Conservation (phyloP, 2,329 filamentous ascomycete genomes). For the Cadophora sp. region DNA sequence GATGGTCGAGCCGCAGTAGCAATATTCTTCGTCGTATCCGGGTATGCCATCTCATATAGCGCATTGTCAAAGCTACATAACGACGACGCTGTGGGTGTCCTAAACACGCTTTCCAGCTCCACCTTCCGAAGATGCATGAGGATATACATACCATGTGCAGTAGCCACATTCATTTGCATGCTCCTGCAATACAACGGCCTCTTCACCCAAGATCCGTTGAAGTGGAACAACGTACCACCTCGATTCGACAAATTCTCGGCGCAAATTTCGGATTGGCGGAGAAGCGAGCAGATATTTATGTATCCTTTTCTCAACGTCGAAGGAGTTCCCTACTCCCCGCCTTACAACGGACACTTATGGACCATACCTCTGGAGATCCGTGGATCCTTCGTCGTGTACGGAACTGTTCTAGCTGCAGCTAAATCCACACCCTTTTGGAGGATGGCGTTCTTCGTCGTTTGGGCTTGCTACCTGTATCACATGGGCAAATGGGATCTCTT, state of each 20-base stretch:
- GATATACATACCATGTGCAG: slow-evolving; percentile 51
- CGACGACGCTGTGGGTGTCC: slow-evolving; percentile 45
- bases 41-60: slow-evolving; percentile 53
- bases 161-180: slow-evolving; percentile 50
- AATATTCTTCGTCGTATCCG: slow-evolving; percentile 58
- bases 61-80: slow-evolving; percentile 49
- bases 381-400: slow-evolving; percentile 21
- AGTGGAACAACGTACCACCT: slow-evolving; percentile 21
- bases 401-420: slow-evolving; percentile 18
- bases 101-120: slow-evolving; percentile 50
- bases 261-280: slow-evolving; percentile 43
- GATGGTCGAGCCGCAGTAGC: slow-evolving; percentile 53
- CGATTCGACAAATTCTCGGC: slow-evolving; percentile 36
- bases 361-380: slow-evolving; percentile 29
- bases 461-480: slow-evolving; percentile 14
- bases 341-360: slow-evolving; percentile 34
- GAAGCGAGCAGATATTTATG: slow-evolving; percentile 7
- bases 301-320: slow-evolving; percentile 16
- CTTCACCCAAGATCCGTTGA: slow-evolving; percentile 35
- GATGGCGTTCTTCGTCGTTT: slow-evolving; percentile 4
- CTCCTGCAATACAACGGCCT: slow-evolving; percentile 44
- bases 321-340: slow-evolving; percentile 27
- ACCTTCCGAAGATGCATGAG: slow-evolving; percentile 53
- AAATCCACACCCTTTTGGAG: slow-evolving; percentile 11
- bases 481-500: slow-evolving; percentile 25